Conservation (phyloP, 345 rosid species). For the Mercurialis annua region DNA sequence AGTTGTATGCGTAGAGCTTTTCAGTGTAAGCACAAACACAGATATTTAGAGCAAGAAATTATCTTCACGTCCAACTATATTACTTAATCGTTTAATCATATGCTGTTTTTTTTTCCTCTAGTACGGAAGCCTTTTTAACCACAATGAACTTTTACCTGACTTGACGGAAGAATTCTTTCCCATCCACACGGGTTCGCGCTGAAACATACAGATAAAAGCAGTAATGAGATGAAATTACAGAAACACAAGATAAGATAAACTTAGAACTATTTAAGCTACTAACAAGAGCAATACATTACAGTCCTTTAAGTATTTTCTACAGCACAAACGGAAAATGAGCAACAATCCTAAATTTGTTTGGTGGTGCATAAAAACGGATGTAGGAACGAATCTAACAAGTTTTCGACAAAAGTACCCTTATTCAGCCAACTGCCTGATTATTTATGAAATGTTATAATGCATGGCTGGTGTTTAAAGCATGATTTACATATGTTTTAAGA, state of each 20-base stretch:
- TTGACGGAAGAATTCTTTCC: conserved; percentile 95
- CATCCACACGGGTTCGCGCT: conserved; percentile 84
- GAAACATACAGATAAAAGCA: conserved; percentile 21
- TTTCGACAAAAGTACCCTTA: background rate
- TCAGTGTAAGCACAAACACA: background rate
- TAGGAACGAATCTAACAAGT: background rate
- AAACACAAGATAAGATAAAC: background rate
- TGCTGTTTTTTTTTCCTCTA: background rate
- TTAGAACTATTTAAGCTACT: background rate
- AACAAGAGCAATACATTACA: background rate
- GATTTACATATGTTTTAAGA: background rate
- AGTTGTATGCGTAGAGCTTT: background rate
- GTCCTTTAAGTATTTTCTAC: background rate
- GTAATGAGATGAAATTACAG: background rate
- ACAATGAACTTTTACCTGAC: conserved; percentile 54
- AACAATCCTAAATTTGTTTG: background rate
- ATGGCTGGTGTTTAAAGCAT: background rate
- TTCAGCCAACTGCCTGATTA: background rate
- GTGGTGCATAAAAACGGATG: background rate
- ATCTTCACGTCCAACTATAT: background rate
- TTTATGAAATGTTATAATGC: background rate
- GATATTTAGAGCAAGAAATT: background rate
- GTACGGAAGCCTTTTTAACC: background rate
- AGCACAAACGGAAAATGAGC: background rate
- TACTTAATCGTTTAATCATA: background rate